Percentiles rank a stretch among this genome's conserved stretches.
Conservation (phyloP, 2,329 filamentous ascomycete genomes). For the Alternaria panax region DNA sequence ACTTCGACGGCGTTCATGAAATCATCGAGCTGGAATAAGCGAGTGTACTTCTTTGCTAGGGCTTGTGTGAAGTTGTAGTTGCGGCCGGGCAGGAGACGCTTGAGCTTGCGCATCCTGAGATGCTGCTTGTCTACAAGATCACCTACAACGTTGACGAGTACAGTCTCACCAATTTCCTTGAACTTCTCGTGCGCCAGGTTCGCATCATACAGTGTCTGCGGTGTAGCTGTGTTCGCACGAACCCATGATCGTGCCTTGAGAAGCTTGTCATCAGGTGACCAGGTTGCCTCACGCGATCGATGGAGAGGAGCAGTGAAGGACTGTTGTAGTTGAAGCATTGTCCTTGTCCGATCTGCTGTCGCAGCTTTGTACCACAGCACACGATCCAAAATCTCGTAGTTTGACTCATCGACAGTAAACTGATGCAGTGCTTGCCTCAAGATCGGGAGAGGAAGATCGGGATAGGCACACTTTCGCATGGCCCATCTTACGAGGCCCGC, state of each 20-base stretch:
- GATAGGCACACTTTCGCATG: conserved; percentile 53
- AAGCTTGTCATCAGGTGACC: conserved; percentile 16
- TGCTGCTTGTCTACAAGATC: conserved; percentile 62
- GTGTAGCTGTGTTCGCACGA: conserved; percentile 55
- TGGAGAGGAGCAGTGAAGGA: conserved; percentile 38
- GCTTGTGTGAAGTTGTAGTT: conserved; percentile 70
- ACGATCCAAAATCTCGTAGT: conserved; percentile 34
- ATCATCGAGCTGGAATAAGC: conserved; percentile 54
- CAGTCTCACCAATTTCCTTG: conserved; percentile 37
- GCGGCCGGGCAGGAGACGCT: conserved; percentile 62
- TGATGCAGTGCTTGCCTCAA: conserved; percentile 28
- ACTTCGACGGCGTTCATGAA: conserved; percentile 63
- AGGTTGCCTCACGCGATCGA: neutral
- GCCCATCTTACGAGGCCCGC: conserved; percentile 71
- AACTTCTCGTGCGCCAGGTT: conserved; percentile 53
- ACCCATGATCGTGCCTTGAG: conserved; percentile 54
- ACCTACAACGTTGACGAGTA: conserved; percentile 59
- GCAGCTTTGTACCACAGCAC: conserved; percentile 36
- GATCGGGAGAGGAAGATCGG: conserved; percentile 35
- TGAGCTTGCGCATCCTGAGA: conserved; percentile 68
- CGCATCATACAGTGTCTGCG: conserved; percentile 50
- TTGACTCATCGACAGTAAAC: conserved; percentile 39
- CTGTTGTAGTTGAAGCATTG: conserved; percentile 34
- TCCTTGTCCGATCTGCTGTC: conserved; percentile 33
- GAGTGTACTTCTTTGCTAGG: conserved; percentile 65